Evolutionary conservation across 1,284 basidiomycete genomes (phyloP).

Genomic region (Phellinidium pouzarii): DNA sequence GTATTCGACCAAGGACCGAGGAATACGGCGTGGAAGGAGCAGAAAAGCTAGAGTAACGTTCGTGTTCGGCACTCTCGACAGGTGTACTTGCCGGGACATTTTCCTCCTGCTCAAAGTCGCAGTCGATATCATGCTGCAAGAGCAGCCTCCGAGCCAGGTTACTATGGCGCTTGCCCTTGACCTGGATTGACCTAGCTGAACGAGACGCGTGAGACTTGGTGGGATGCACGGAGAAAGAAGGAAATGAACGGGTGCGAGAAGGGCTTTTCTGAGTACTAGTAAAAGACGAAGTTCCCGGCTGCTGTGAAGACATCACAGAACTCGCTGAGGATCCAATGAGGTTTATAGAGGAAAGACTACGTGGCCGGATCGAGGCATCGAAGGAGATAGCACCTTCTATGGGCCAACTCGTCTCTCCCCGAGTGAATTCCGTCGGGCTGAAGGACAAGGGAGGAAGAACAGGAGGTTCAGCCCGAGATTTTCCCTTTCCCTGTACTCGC

Average conservation of each 20-base stretch:
- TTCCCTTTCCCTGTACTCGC: slow-evolving; percentile 50
- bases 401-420: slow-evolving; percentile 38
- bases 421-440: slow-evolving; percentile 43
- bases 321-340: slow-evolving; percentile 5
- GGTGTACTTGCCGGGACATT: slow-evolving; percentile 10
- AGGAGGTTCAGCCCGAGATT: slow-evolving; percentile 35
- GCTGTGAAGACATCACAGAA: slow-evolving; percentile 12
- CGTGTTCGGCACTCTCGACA: neutral
- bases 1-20: neutral
- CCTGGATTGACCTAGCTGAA: slow-evolving; percentile 38
- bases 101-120: slow-evolving; percentile 6
- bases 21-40: slow-evolving; percentile 12
- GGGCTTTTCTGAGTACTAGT: slow-evolving; percentile 28
- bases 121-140: slow-evolving; percentile 28
- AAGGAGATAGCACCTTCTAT: neutral
- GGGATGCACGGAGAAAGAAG: slow-evolving; percentile 43
- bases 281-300: slow-evolving; percentile 18
- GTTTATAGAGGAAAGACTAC: neutral
- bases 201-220: slow-evolving; percentile 38
- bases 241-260: slow-evolving; percentile 50
- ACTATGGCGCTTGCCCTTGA: slow-evolving; percentile 36
- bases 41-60: slow-evolving; percentile 13
- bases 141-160: slow-evolving; percentile 51
- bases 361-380: neutral
- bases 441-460: slow-evolving; percentile 58